A percentile compares a stretch with the other conserved stretches of the same genome.
phyloP scores from a whole-genome alignment of 2,329 filamentous ascomycete genomes.

The Pseudophaeomoniella oleicola region DNA sequence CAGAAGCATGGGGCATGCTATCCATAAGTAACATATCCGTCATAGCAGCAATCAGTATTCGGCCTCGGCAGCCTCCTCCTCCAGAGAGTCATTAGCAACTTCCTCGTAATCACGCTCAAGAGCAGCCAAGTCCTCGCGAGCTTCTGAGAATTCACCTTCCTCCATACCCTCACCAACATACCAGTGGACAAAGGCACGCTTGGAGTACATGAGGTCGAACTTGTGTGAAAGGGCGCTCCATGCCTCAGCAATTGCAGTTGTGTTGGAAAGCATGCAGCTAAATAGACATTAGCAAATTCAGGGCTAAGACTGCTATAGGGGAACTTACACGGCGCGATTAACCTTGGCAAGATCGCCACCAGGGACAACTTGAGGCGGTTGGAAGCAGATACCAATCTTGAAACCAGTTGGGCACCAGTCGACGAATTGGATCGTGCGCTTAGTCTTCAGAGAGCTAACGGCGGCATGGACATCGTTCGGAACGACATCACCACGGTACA shows the following conservation, averaged over 20 bases:
- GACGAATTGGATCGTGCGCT: conserved; percentile 97
- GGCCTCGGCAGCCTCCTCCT: conserved; percentile 67
- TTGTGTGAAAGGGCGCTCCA: conserved; percentile 95
- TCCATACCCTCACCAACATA: conserved; percentile 99
- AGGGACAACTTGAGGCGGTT: conserved; percentile 87
- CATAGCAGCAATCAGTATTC: conserved; percentile 54
- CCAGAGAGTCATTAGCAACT: conserved; percentile 86
- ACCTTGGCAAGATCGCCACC: conserved; percentile 97
- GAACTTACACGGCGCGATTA: conserved; percentile 86
- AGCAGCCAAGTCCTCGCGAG: conserved; percentile 93
- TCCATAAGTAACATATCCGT: conserved; percentile 22
- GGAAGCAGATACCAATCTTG: conserved; percentile 99
- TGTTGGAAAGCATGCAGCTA: conserved; percentile 88
- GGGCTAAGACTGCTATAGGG: conserved; percentile 7
- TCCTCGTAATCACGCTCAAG: conserved; percentile 98
- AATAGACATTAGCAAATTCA: conserved; percentile 14
- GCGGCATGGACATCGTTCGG: conserved; percentile 88
- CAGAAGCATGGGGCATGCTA: too few relatives aligned
- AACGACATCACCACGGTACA: conserved; percentile 97
- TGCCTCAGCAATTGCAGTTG: conserved; percentile 93
- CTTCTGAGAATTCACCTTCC: conserved; percentile 99
- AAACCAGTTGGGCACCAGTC: conserved; percentile 99
- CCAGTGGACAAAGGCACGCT: conserved; percentile 99
- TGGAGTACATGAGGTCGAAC: conserved; percentile 99
- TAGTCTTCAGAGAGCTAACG: conserved; percentile 95